Base-by-base conservation (phyloP, 2,329 filamentous ascomycete species). In the Diaporthe eres region DNA sequence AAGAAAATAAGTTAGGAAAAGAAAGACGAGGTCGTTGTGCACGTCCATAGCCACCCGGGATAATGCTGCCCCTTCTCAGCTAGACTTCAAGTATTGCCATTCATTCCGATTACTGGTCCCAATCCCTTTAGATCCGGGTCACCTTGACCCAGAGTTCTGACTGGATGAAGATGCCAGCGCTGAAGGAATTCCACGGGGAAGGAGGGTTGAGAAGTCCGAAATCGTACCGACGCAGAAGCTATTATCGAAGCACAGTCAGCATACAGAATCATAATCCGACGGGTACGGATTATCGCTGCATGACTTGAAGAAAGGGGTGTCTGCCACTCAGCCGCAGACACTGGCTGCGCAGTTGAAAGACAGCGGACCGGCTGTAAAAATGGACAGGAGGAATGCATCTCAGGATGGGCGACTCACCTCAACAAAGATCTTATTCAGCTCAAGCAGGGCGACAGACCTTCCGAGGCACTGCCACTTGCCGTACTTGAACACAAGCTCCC, bases 381-480 rank as follows among this genome's bases (percentile, higher is more conserved):
- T 22, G 25, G 60, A 10, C 60, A 31, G 8, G 15, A 65, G 31
- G 13, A 19, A 10, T 25, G 13, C 31, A 37, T 5, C n/a, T 22
- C 22, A 34, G 13, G 37, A 22, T 12, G 9, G 51, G 25, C 7
- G 17, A 74, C 83, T 80, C 77, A 87, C 85, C 83, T 87, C 84
- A 47, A 85, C 83, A 74, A 87, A 81, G 3, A 84, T 79, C 79
- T 88, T 88, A 77, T 86, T 84, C 72, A 88, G 76, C 79, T 87
- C 86, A 76, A 88, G 83, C 75, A 85, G 78, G 12, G 86, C 86
- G 60, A 88, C 84, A 31, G 83, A 82, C 78, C 84, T 86, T 7
- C 88, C 88, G n/a, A 89, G 79, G 77, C 88, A 89, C 78, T 83
- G 80, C 75, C 82, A 86, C 63, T 82, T 83, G 6, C 87, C 87